Evolutionary conservation across 768 basidiomycete genomes (phyloP), one percentile per base, ranked within the genome.

Genomic region (Trametes villosa): DNA sequence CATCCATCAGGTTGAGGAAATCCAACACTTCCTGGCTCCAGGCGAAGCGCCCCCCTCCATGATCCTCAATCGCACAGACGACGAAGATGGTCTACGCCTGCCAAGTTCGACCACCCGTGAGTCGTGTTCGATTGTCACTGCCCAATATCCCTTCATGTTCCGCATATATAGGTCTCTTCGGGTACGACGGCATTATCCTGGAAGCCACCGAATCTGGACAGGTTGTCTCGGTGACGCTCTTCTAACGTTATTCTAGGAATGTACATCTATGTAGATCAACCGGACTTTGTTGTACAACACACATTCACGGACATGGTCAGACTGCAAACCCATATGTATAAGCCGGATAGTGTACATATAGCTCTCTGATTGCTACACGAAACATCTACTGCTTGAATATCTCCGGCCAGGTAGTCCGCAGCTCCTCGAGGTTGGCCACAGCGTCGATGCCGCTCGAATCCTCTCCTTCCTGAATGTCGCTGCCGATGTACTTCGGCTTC

Each of bases 171-270:
- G 86, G 74, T 11, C 65, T 92, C 20, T 78, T 90, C 60, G 91
- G 92, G 30, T 93, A 91, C 67, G 87, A 92, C 60, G 92, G 93
- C 24, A 83, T 92, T 42, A 86, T 93, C 50, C 72, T 93, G 29
- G 93, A 94, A 67, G 88, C 89, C 13, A 86, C 89, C 12, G 88
- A 91, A 64, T 80, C 85, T 22, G 91, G 88, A 3, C 90, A 92
- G 67, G 87, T 94, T 27, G 83, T 88, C 18, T 79, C 87, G 30
- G 86, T 94, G 11, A 88, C 80, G 67, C 71, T 92, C 45, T 89
- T 91, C 57, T 70, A 41, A 65, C 17, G 17, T n/a, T 13, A 9
- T 24, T 12, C 30, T 42, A 15, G 22, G 45, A 26, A 44, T 42
- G 40, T 50, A 57, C 15, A 11, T 0, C 4, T 38, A 47, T 18